Evolutionary conservation across 140 eudicot genomes (phyloP).

Genomic region (Oenanthe javanica): DNA sequence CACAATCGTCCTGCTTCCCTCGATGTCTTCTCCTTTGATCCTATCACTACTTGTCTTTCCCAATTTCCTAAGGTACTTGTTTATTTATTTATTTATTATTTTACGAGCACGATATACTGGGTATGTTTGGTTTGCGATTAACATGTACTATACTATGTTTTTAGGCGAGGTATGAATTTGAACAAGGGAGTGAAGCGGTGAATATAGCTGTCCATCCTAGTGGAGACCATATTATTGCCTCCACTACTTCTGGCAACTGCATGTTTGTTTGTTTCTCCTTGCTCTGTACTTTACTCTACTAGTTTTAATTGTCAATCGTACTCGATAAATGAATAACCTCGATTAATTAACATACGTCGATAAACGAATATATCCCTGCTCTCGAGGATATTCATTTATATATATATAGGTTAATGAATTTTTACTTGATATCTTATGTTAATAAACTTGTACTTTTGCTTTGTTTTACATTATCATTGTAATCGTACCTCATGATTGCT

Average conservation of each 20-base stretch:
- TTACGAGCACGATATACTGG: no score
- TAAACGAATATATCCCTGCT: no score
- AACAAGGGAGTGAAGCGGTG: slow-evolving; percentile 62
- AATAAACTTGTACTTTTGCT: neutral
- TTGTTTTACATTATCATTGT: neutral
- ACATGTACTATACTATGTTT: no score
- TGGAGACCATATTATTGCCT: slow-evolving; percentile 69
- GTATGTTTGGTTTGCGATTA: neutral
- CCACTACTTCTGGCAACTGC: slow-evolving; percentile 69
- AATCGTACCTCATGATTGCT: neutral
- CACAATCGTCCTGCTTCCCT: slow-evolving; percentile 51
- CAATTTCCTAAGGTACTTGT: slow-evolving; percentile 53
- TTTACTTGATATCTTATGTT: neutral
- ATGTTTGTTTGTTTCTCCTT: slow-evolving; percentile 26
- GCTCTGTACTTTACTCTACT: neutral
- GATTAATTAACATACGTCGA: neutral
- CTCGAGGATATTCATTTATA: neutral
- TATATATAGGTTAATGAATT: neutral
- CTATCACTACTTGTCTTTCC: slow-evolving; percentile 53
- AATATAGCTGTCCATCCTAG: slow-evolving; percentile 82
- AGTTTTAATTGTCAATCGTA: no score
- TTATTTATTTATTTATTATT: no score
- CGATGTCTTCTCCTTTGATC: slow-evolving; percentile 66
- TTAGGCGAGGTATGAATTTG: slow-evolving; percentile 52
- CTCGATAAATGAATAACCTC: neutral